These are phyloP conservation scores for Quercus phellos DNA, from an alignment of 331 rosid species.

Conservation along the genomic window DNA sequence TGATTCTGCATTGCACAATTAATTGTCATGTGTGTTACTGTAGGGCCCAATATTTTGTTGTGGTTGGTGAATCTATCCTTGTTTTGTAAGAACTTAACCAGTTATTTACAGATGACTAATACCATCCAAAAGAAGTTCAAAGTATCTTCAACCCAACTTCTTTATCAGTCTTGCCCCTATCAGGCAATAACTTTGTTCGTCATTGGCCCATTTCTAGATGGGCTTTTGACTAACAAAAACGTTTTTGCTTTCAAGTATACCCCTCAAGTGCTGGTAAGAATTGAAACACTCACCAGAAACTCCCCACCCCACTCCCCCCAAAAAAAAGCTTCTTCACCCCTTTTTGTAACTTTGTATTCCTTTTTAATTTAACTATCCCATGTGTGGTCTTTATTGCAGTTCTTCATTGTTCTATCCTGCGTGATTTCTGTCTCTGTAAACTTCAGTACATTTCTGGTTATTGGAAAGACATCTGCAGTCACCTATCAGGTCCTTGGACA, in stretches of 20 bases:
- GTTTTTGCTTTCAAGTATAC: slow-evolving; percentile 82
- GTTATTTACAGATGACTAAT: slow-evolving; percentile 76
- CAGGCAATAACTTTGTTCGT: slow-evolving; percentile 74
- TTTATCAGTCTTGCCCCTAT: slow-evolving; percentile 90
- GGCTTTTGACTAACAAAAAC: slow-evolving; percentile 63
- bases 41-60: not conserved
- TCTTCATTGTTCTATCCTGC: slow-evolving; percentile 85
- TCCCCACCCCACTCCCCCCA: not conserved
- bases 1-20: not conserved
- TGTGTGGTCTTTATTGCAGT: slow-evolving; percentile 41
- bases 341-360: not conserved
- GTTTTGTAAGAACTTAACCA: slow-evolving; percentile 41
- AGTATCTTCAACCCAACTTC: slow-evolving; percentile 91
- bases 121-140: slow-evolving; percentile 91
- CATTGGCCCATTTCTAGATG: slow-evolving; percentile 80
- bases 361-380: slow-evolving; percentile 3
- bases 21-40: not conserved
- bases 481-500: slow-evolving; percentile 98
- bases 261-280: slow-evolving; percentile 74
- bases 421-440: slow-evolving; percentile 83
- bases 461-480: slow-evolving; percentile 91
- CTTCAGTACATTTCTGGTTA: slow-evolving; percentile 94
- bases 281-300: not conserved
- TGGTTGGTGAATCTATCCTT: not conserved
- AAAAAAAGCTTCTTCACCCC: not conserved